phyloP scores from a whole-genome alignment of 139 green algal genomes.

The Chlorella sp. region DNA sequence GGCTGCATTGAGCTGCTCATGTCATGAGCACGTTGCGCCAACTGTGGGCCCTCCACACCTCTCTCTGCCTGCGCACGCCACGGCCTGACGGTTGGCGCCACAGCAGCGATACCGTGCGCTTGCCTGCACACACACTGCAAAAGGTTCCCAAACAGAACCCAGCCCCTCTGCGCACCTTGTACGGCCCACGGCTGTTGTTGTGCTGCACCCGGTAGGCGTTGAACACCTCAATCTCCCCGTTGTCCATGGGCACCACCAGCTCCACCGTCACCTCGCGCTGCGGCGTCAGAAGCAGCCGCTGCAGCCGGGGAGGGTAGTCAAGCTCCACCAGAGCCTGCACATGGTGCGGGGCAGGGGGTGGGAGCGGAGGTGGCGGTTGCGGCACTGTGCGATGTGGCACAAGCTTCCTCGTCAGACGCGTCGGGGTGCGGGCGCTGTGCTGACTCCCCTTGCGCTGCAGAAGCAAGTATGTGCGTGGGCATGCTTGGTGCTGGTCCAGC shows the following conservation, averaged over 20 bases:
- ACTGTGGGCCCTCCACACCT: too few species aligned
- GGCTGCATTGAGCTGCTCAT: too few species aligned
- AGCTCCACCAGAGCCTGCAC: conserved; percentile 59
- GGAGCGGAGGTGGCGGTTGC: background rate
- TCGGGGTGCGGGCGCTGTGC: background rate
- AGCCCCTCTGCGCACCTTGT: too few species aligned
- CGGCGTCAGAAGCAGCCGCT: conserved; percentile 73
- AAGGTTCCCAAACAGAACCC: too few species aligned
- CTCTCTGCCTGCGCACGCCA: too few species aligned
- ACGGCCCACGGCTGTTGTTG: conserved; percentile 83
- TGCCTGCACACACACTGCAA: too few species aligned
- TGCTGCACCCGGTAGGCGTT: conserved; percentile 74
- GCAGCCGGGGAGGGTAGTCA: conserved; percentile 70
- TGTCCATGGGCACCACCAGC: conserved; percentile 70
- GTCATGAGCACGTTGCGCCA: too few species aligned
- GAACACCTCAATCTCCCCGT: conserved; percentile 61
- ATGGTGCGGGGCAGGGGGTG: background rate
- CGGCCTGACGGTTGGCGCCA: too few species aligned
- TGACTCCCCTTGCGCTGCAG: background rate
- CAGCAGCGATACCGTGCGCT: too few species aligned
- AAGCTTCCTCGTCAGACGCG: background rate
- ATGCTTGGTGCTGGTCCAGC: too few species aligned
- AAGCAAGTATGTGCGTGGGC: background rate
- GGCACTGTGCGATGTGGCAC: background rate
- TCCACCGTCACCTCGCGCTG: conserved; percentile 69